These are phyloP conservation scores for Solanum habrochaites DNA, from an alignment of 257 asterid species.

Conservation along the genomic window DNA sequence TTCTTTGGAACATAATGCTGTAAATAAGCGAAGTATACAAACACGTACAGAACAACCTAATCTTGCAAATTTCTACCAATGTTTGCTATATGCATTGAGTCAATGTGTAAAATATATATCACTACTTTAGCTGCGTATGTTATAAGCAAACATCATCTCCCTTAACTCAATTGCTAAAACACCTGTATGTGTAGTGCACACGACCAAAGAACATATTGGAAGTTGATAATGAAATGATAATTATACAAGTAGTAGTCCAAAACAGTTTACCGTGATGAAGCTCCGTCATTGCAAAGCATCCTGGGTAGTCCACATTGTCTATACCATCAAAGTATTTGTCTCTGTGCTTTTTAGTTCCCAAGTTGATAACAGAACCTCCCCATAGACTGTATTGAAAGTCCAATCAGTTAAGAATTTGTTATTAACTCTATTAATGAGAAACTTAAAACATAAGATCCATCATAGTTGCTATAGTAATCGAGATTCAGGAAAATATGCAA, in stretches of 20 bases:
- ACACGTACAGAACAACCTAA: neutral
- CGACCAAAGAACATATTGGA: neutral
- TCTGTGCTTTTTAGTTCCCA: slow-evolving; percentile 87
- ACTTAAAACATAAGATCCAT: neutral
- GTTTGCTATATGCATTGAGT: neutral
- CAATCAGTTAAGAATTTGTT: neutral
- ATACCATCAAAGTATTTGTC: slow-evolving; percentile 81
- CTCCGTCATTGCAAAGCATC: slow-evolving; percentile 97
- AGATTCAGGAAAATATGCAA: neutral
- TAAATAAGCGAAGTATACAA: neutral
- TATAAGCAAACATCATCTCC: neutral
- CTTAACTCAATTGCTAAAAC: neutral
- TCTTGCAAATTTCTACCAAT: neutral
- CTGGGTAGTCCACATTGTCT: slow-evolving; percentile 79
- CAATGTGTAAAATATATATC: neutral
- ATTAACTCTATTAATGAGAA: neutral
- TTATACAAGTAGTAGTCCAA: neutral
- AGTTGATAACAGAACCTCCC: slow-evolving; percentile 97
- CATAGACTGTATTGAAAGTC: slow-evolving; percentile 50
- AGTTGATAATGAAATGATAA: neutral
- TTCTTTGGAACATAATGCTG: neutral
- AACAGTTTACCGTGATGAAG: slow-evolving; percentile 85
- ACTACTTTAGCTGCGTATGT: neutral
- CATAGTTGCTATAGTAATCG: neutral
- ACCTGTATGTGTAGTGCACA: neutral